Conservation (phyloP, 345 rosid species). For the Chamaenerion angustifolium region DNA sequence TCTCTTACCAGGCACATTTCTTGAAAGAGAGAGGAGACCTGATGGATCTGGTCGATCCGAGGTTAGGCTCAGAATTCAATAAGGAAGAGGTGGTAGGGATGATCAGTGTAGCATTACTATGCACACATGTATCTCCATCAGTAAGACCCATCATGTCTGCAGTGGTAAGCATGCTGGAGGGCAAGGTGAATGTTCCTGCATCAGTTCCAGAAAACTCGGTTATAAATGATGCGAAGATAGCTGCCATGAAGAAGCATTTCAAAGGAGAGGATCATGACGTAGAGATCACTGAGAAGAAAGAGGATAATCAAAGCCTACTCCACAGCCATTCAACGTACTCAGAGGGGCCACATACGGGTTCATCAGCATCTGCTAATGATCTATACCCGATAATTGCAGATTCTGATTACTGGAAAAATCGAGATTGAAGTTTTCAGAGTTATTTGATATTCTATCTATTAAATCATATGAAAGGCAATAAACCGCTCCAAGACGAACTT, state of each 20-base stretch:
- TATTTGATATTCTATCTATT: background rate
- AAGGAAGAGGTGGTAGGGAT: slow-evolving; percentile 11
- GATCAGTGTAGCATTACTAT: slow-evolving; percentile 14
- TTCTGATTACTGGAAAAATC: slow-evolving; percentile 1
- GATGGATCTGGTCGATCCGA: slow-evolving; percentile 18
- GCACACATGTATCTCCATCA: slow-evolving; percentile 16
- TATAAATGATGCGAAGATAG: background rate
- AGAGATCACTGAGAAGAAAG: background rate
- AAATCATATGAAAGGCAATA: too few species aligned
- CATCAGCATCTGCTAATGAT: slow-evolving; percentile 7
- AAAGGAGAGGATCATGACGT: background rate
- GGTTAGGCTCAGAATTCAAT: slow-evolving; percentile 11
- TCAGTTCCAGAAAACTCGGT: background rate
- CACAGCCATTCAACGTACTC: background rate
- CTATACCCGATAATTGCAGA: slow-evolving; percentile 9
- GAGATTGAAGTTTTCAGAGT: background rate
- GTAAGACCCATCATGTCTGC: slow-evolving; percentile 21
- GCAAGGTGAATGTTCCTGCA: slow-evolving; percentile 10
- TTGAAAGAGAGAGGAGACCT: slow-evolving; percentile 17
- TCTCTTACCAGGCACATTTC: slow-evolving; percentile 13
- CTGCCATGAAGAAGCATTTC: slow-evolving; percentile 7
- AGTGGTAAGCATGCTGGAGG: slow-evolving; percentile 22
- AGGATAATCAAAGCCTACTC: background rate
- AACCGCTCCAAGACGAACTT: background rate
- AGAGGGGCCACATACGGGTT: slow-evolving; percentile 2